These are phyloP conservation scores for Candida palmyrensis DNA, from an alignment of 805 yeast species.

Conservation along the genomic window DNA sequence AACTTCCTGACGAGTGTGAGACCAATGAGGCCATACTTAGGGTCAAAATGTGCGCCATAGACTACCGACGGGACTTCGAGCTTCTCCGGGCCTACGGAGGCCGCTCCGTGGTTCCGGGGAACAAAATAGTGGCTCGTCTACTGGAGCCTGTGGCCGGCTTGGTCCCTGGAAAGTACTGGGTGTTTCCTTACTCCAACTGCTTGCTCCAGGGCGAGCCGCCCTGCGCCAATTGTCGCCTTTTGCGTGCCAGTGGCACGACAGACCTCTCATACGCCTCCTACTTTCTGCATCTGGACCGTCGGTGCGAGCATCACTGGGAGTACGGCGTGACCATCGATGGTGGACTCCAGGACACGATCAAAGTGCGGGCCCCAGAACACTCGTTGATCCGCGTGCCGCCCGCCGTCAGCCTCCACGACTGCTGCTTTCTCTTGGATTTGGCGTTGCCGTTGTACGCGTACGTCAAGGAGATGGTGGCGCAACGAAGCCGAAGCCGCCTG, in stretches of 20 bases:
- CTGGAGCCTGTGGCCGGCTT: constrained; percentile 4
- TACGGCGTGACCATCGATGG: constrained; percentile 35
- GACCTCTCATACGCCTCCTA: constrained; percentile 5
- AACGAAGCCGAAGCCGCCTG: constrained; percentile 1
- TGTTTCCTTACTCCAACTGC: constrained; percentile 33
- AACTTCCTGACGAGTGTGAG: constrained; percentile 20
- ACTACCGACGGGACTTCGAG: constrained; percentile 22
- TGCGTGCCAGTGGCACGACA: constrained; percentile 3
- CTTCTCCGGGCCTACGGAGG: constrained; percentile 4
- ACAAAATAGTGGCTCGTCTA: constrained; percentile 27
- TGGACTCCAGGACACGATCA: constrained; percentile 34
- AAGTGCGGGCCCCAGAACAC: constrained; percentile 19
- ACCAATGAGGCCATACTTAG: constrained; percentile 18
- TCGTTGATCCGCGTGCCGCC: constrained; percentile 24
- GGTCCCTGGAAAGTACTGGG: constrained; percentile 17
- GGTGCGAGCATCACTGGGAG: constrained; percentile 19
- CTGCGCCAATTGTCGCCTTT: constrained; percentile 16
- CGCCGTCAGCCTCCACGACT: constrained; percentile 31
- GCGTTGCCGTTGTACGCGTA: constrained; percentile 31
- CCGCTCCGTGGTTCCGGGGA: constrained; percentile 26
- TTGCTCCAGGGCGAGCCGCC: constrained; percentile 15
- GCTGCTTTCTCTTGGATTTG: constrained; percentile 27
- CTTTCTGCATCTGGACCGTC: constrained; percentile 10
- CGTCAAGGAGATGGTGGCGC: constrained; percentile 10
- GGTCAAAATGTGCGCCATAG: constrained; percentile 24